Base-by-base conservation (phyloP, 768 basidiomycete genomes). In the Fomitopsis serialis region DNA sequence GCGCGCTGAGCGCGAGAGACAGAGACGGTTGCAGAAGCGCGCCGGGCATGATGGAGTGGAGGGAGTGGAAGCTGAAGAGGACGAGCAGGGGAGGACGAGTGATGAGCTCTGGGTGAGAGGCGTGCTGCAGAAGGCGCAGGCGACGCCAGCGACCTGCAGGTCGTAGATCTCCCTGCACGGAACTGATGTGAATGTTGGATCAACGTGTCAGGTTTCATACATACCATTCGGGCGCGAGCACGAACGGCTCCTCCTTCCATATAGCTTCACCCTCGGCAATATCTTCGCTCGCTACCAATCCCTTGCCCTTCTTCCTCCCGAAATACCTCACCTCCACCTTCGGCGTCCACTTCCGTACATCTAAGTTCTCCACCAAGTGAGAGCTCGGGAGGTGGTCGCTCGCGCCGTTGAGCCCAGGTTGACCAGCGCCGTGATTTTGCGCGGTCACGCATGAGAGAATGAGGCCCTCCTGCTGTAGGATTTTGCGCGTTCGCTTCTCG, bases 221-320 rank as follows among this genome's bases (percentile, higher is more conserved):
- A 55, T 65, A 89, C 87, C 85, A 89, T 70, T 89, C 86, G n/a
- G 89, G 83, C n/a, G 87, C 85, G 21, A 90, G 68, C 43, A 86
- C 68, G 63, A 85, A 91, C 1, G 89, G 89, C 61, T 91, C 87
- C 63, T 95, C 92, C 54, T 82, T 85, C 90, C 92, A 94, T 17
- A 96, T 66, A 3, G 81, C 71, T 56, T 94, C 89, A 0, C 87
- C 89, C 61, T 82, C 78, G 23, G 71, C 69, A 50, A 95, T 86
- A 27, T 76, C 72, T 47, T 82, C 78, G 32, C 69, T 79, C 1
- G 90, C 89, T 0, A 94, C 80, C 34, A 96, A 72, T 0, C 92
- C 93, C 61, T 94, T 94, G 2, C 93, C 92, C 62, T 86, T 92
- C 53, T 73, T 72, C 55, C 76, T 74, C 45, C 80, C 75, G 61